These are phyloP conservation scores for Cucurbita maxima DNA, from an alignment of 306 rosid species.

Conservation along the genomic window DNA sequence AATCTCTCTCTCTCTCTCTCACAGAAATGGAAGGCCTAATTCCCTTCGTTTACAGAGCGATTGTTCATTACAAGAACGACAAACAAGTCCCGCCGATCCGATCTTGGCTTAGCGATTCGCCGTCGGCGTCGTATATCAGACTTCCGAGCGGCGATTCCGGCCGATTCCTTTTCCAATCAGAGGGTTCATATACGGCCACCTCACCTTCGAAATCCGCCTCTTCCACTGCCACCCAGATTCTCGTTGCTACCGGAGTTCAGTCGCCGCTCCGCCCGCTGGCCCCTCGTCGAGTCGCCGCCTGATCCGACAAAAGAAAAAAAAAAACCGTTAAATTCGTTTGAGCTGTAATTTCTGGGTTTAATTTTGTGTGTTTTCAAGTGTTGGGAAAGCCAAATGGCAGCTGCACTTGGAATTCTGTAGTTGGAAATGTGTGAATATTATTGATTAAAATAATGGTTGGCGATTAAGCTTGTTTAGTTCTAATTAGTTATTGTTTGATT, in stretches of 20 bases:
- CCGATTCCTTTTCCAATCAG: slow-evolving; percentile 15
- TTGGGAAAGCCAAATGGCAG: neutral
- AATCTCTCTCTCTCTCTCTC: neutral
- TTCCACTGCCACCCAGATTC: slow-evolving; percentile 27
- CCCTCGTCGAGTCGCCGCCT: slow-evolving; percentile 33
- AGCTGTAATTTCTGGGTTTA: neutral
- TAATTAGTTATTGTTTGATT: neutral
- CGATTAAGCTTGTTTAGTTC: neutral
- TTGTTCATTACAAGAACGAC: slow-evolving; percentile 51
- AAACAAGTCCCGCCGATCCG: slow-evolving; percentile 26
- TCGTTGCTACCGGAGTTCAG: slow-evolving; percentile 42
- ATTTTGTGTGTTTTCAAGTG: neutral
- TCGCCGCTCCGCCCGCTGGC: slow-evolving; percentile 33
- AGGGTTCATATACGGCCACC: slow-evolving; percentile 13
- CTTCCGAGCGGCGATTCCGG: slow-evolving; percentile 29
- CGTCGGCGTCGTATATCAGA: slow-evolving; percentile 26
- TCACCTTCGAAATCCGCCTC: slow-evolving; percentile 22
- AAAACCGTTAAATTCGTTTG: neutral
- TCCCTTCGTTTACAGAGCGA: slow-evolving; percentile 68
- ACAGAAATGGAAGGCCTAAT: slow-evolving; percentile 72
- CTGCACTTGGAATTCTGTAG: neutral
- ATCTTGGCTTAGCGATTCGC: slow-evolving; percentile 58
- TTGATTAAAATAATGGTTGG: neutral
- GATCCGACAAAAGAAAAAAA: neutral
- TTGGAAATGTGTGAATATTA: neutral